A percentile compares a stretch with the other conserved stretches of the same genome.
Evolutionary conservation across 2,329 filamentous ascomycete species (phyloP).

Genomic region (Ceratocystis huliohia): DNA sequence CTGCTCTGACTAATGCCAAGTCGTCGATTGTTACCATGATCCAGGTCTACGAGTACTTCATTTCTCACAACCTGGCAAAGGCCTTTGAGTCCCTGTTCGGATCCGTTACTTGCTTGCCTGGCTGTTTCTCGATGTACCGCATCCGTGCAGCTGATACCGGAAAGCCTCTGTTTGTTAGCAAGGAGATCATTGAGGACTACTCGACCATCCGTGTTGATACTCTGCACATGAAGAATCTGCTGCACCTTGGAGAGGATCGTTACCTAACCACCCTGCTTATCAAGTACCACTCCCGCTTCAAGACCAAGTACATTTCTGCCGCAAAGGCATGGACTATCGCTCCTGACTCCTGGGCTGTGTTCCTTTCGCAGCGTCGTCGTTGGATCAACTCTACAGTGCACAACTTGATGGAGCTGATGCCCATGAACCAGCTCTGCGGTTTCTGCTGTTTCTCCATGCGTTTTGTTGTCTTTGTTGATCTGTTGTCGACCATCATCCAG

Average conservation of each 20-base stretch:
- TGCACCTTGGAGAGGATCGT: conserved; percentile 94
- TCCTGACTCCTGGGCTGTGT: conserved; percentile 84
- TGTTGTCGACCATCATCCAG: conserved; percentile 82
- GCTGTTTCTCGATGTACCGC: conserved; percentile 99
- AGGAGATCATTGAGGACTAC: conserved; percentile 79
- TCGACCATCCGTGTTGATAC: conserved; percentile 92
- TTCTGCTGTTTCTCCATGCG: conserved; percentile 99
- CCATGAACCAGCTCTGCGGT: conserved; percentile 84
- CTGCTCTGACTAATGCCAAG: conserved; percentile 82
- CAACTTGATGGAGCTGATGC: conserved; percentile 91
- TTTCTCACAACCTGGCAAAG: conserved; percentile 93
- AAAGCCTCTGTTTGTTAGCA: conserved; percentile 91
- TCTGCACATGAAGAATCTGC: conserved; percentile 94
- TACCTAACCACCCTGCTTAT: conserved; percentile 89
- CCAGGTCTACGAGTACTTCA: conserved; percentile 99
- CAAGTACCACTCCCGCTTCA: conserved; percentile 86
- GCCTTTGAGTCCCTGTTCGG: conserved; percentile 96
- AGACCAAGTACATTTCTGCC: conserved; percentile 91
- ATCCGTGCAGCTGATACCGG: conserved; percentile 87
- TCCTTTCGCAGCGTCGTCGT: conserved; percentile 93
- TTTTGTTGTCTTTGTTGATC: conserved; percentile 89
- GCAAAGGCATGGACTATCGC: conserved; percentile 96
- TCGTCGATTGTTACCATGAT: conserved; percentile 96
- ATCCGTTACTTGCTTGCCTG: conserved; percentile 91
- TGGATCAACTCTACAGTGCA: conserved; percentile 99